Conservation (phyloP, 2,329 filamentous ascomycete genomes). For the Purpureocillium takamizusanense region DNA sequence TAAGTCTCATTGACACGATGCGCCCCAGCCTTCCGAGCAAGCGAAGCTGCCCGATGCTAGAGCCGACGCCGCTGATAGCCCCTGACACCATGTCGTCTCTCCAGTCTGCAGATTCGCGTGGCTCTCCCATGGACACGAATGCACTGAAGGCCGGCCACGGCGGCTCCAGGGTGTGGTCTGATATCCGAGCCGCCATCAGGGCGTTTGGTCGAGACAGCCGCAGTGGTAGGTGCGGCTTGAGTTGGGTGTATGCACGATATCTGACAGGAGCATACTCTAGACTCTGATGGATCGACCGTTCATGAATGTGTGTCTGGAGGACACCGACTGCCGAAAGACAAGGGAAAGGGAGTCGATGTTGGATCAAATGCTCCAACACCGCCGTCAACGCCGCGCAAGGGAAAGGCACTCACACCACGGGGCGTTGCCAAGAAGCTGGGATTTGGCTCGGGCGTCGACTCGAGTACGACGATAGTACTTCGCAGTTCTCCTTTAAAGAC, state of each 20-base stretch:
- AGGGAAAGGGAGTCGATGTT: constrained; percentile 5
- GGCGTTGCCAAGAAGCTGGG: constrained; percentile 17
- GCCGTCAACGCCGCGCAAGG: constrained; percentile 5
- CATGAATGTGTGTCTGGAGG: constrained; percentile 7
- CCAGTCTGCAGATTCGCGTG: too few species aligned
- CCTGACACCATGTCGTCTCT: constrained; percentile 4
- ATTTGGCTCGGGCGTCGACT: constrained; percentile 13
- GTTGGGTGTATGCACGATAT: neutral
- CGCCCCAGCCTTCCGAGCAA: constrained; percentile 15
- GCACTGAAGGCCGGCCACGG: constrained; percentile 15
- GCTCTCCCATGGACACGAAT: constrained; percentile 3
- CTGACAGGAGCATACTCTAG: constrained; percentile 7
- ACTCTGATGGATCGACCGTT: constrained; percentile 12
- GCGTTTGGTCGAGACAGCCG: constrained; percentile 20
- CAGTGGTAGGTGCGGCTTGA: constrained; percentile 10
- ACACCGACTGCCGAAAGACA: neutral
- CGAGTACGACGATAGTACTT: constrained; percentile 19
- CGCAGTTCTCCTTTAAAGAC: constrained; percentile 10
- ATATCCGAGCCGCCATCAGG: constrained; percentile 23
- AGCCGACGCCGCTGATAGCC: constrained; percentile 9
- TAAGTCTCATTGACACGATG: constrained; percentile 14
- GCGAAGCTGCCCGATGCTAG: constrained; percentile 14
- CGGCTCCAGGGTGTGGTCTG: constrained; percentile 23
- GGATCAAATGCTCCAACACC: neutral
- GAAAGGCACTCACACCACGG: constrained; percentile 12